Evolutionary conservation across 106 monocot genomes (phyloP), one percentile per base, ranked within the genome.

Genomic region (Triglochin maritima): DNA sequence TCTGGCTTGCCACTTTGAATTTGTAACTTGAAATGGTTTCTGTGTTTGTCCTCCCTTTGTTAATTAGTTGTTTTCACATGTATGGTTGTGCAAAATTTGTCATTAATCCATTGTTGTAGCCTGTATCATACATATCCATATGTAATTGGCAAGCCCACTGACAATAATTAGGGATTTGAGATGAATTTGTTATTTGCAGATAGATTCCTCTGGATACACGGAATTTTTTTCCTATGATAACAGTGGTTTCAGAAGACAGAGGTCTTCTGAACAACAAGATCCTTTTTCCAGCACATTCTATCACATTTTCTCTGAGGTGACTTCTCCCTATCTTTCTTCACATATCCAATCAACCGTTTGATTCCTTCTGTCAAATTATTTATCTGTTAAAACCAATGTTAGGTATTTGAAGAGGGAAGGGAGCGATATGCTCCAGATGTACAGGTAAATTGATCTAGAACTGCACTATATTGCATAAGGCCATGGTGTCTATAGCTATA

Each of bases 241-340:
- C 60, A 68, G 77, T 69, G 69, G 63, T 53, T 75, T 57, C 7
- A 56, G 47, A 57, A 67, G 68, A 64, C 82, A 74, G 59, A 45
- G 49, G 9, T 59, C 54, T 66, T 50, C 62, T 55, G 55, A 72
- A 68, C 60, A 76, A 46, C 60, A 76, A 46, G 83, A 83, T 70
- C 87, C 83, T 75, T 96, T 96, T 70, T 98, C 98, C 57, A 63
- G 73, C 66, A 57, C 83, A 59, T 98, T 98, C 72, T 92, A 84
- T 69, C 81, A 82, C 77, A 84, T 92, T 73, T 98, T 98, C 56
- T 86, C 98, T 52, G 86, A 98, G 91, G 98, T 98, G 57, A 46
- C 62, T 74, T 54, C 43, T 14, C 50, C n/a, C 50, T 96, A 50
- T 44, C 63, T 74, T 55, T 47, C 16, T 55, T 14, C 56, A 17